Base-by-base conservation (phyloP, 176 grass and related monocot genomes). In the Avena insularis region DNA sequence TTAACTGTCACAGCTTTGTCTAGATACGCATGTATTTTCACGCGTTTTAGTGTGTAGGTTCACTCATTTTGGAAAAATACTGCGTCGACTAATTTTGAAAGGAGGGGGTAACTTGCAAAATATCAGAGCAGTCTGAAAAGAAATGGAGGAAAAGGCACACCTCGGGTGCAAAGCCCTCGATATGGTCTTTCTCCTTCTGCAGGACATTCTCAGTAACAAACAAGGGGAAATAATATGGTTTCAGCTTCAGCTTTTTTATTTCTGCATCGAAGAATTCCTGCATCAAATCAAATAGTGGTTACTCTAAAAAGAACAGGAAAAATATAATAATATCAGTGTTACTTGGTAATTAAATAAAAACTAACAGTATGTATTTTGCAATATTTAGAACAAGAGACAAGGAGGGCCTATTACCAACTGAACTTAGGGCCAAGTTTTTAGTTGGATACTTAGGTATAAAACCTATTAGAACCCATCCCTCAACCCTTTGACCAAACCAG, bases 161-260 rank as follows among this genome's bases (percentile, higher is more conserved):
- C 95, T 98, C 93, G 35, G 96, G 96, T 83, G 96, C 96, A 88
- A 98, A 98, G 67, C 96, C 96, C 85, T 98, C 96, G 62, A 98
- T 95, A 75, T 98, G 96, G 72, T 95, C 96, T 75, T 98, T 98
- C 69, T 98, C 96, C 79, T 92, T 98, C 58, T 98, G 93, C 12
- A 98, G 86, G 27, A 98, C 93, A 91, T 89, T 98, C 85, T 98
- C 96, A 68, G 93, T 98, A 69, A 98, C 96, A 82, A 95, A 98
- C 86, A 98, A 88, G 68, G 96, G 96, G 27, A 98, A 98, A 89
- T 98, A 98, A 65, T 89, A 83, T 82, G 92, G 92, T 78, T 94
- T 92, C 48, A 98, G 84, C 73, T 95, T 95, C 86, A 95, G 86
- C 82, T 95, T 98, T 43, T 95, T 98, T 53, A 98, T 92, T 88